These are phyloP conservation scores for Schwanniomyces vanrijiae DNA, from an alignment of 805 yeast genomes.

Conservation along the genomic window DNA sequence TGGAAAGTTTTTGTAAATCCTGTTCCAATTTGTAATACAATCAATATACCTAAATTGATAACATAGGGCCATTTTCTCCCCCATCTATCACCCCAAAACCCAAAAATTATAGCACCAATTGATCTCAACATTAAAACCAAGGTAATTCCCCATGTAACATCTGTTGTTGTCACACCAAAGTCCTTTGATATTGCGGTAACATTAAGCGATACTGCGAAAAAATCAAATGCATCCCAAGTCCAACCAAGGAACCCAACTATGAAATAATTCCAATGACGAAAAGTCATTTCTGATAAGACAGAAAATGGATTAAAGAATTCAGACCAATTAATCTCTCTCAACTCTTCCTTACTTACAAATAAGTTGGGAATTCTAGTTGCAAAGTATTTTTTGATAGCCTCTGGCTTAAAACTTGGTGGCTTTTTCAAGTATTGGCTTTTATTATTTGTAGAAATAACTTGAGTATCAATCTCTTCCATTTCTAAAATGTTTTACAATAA, in stretches of 20 bases:
- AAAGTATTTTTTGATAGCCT: slow-evolving; percentile 34
- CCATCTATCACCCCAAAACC: slow-evolving; percentile 56
- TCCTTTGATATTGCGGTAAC: slow-evolving; percentile 46
- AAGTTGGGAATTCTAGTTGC: slow-evolving; percentile 50
- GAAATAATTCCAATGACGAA: slow-evolving; percentile 59
- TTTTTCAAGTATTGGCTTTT: slow-evolving; percentile 3
- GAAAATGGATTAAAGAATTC: slow-evolving; percentile 64
- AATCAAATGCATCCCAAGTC: slow-evolving; percentile 70
- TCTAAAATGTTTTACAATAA: neutral
- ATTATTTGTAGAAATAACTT: neutral
- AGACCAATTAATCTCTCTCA: slow-evolving; percentile 31
- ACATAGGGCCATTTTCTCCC: slow-evolving; percentile 63
- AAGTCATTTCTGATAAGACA: slow-evolving; percentile 47
- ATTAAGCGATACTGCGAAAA: slow-evolving; percentile 56
- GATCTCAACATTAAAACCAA: slow-evolving; percentile 9
- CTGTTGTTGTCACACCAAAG: slow-evolving; percentile 46
- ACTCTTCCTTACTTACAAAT: slow-evolving; percentile 45
- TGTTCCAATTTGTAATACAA: slow-evolving; percentile 59
- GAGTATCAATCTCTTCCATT: neutral
- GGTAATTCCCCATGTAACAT: slow-evolving; percentile 63
- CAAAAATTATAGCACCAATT: slow-evolving; percentile 59
- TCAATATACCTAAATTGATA: slow-evolving; percentile 44
- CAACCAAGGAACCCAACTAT: slow-evolving; percentile 55
- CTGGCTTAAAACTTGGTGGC: slow-evolving; percentile 15
- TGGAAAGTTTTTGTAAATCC: slow-evolving; percentile 57